Conservation (phyloP, 169 alveolate species). For the Eimeria falciformis region DNA sequence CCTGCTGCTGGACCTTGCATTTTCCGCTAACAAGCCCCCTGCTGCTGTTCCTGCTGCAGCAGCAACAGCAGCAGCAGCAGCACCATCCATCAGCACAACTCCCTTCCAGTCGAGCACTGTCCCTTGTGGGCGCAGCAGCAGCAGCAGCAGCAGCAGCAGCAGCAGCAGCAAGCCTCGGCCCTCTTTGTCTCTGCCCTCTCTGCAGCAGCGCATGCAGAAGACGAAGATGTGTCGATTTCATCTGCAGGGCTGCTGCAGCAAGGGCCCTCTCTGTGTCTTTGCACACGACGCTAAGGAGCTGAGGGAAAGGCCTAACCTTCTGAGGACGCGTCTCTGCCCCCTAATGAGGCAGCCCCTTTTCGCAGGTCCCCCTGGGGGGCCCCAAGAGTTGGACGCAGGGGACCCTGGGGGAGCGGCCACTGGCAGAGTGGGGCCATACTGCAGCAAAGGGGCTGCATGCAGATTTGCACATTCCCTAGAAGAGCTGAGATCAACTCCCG, state of each 20-base stretch:
- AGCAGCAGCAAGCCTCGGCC: slow-evolving; percentile 35
- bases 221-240: slow-evolving; percentile 2
- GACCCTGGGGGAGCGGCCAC: background rate
- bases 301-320: background rate
- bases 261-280: background rate
- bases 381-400: background rate
- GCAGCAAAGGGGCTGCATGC: background rate
- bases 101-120: background rate
- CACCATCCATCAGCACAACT: background rate
- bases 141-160: slow-evolving; percentile 31
- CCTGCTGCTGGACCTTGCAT: background rate
- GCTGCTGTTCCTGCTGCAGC: background rate
- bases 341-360: background rate
- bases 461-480: background rate
- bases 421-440: background rate
- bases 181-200: slow-evolving; percentile 4
- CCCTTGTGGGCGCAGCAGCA: background rate
- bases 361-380: background rate
- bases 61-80: background rate
- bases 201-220: slow-evolving; percentile 33
- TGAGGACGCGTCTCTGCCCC: slow-evolving; percentile 5
- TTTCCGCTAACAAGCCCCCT: background rate
- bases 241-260: slow-evolving; percentile 14
- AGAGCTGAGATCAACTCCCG: slow-evolving; percentile 1
- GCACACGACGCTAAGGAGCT: slow-evolving; percentile 21